Base-by-base conservation (phyloP, 2,329 filamentous ascomycete genomes). In the Biscogniauxia marginata region DNA sequence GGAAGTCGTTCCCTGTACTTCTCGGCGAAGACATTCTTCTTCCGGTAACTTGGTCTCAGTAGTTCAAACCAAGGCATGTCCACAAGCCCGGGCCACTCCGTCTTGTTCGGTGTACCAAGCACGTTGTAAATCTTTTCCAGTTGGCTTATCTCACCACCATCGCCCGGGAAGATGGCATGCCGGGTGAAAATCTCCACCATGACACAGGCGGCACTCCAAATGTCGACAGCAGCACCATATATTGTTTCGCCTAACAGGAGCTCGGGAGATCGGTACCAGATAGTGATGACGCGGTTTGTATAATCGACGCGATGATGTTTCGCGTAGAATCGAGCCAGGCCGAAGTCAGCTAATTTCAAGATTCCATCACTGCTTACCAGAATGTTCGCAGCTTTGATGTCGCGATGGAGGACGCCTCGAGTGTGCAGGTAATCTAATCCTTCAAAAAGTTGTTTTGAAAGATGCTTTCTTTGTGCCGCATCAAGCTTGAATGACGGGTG, bases 361-460 rank as follows among this genome's bases (percentile, higher is more conserved):
- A 92, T 84, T 4, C 95, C 95, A 8, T 89, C 87, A 63, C 87
- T 96, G 74, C 91, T 96, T 56, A 99, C 90, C 20, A 99, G 80
- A 56, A 98, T 98, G 67, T 99, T 99, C 55, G 95, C 95, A 1
- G 95, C 95, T 74, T 99, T 99, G 76, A 99, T 98, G 68, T 99
- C 95, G 58, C 95, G 89, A 73, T 99, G 95, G 3, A 99, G 79
- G 11, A 99, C 93, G n/a, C 95, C 92, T 34, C 92, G 84, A 48
- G 88, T 87, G 71, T 99, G 95, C 1, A 99, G 84, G 69, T 98
- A 99, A 69, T 96, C 91, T 4, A 99, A 81, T 0, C 92, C 93
- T 70, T 96, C 89, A 66, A 99, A 98, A 62, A 99, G 84, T 68
- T 99, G 95, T 70, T 87, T 90, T 0, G 92, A 91, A 30, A 99